These are phyloP conservation scores for Cynanchum wilfordii DNA, from an alignment of 257 asterid species.

Conservation along the genomic window DNA sequence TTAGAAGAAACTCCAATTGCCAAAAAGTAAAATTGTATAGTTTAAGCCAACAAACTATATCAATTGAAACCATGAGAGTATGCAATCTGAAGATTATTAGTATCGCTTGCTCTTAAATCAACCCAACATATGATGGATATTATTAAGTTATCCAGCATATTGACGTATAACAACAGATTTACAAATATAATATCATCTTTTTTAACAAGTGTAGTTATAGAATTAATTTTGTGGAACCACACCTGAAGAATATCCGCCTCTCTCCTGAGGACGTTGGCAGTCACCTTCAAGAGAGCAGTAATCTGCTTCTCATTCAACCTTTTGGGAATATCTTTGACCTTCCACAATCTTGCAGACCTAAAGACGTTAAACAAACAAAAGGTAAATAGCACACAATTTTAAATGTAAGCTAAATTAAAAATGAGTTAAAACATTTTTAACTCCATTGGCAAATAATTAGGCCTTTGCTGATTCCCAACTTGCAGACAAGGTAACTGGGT, in stretches of 20 bases:
- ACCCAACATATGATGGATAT: background rate
- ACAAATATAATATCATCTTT: background rate
- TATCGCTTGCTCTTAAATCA: background rate
- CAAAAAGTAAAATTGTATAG: too few species aligned
- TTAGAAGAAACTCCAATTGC: too few species aligned
- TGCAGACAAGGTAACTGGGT: conserved; percentile 87
- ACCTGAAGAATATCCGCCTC: conserved; percentile 87
- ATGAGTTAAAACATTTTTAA: conserved; percentile 24
- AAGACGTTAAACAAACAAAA: conserved; percentile 2
- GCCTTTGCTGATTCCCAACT: conserved; percentile 87
- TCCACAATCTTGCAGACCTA: conserved; percentile 94
- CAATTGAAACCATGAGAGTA: background rate
- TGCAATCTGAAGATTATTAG: background rate
- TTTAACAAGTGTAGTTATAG: background rate
- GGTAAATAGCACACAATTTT: background rate
- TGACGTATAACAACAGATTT: background rate
- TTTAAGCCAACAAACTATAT: background rate
- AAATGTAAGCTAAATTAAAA: background rate
- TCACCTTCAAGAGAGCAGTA: conserved; percentile 82
- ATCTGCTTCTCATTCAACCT: conserved; percentile 89
- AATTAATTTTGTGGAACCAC: background rate
- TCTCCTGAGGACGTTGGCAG: conserved; percentile 95
- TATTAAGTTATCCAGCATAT: background rate
- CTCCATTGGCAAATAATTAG: conserved; percentile 95
- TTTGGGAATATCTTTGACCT: conserved; percentile 93